Conservation (phyloP, 2,329 filamentous ascomycete species). For the Ascochyta viciae-villosae region DNA sequence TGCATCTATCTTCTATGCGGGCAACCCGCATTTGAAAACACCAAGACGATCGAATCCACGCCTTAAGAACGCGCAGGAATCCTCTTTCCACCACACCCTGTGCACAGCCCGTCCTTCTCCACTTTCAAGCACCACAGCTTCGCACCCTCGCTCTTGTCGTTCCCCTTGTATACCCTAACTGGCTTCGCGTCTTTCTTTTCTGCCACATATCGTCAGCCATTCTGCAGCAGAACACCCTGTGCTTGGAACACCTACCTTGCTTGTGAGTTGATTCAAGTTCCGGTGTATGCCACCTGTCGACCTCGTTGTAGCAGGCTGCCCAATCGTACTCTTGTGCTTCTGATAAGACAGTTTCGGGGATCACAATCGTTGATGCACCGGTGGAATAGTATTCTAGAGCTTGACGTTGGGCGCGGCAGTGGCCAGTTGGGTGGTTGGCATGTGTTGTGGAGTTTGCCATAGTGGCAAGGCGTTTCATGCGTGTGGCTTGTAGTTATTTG, state of each 20-base stretch:
- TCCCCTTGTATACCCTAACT: conserved; percentile 6
- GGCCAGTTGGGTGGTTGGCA: conserved; percentile 19
- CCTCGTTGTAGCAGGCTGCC: conserved; percentile 19
- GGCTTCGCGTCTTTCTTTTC: conserved; percentile 1
- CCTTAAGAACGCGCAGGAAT: not conserved
- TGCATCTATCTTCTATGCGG: not conserved
- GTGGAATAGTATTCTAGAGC: conserved; percentile 27
- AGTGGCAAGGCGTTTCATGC: not conserved
- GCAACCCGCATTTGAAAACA: not conserved
- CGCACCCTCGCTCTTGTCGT: conserved; percentile 1
- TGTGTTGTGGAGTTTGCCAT: not conserved
- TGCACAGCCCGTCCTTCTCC: conserved; percentile 10
- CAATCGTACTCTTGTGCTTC: conserved; percentile 28
- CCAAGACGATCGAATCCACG: no score
- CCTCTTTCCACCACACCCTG: conserved; percentile 11
- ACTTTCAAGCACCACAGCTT: conserved; percentile 12
- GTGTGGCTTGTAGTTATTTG: not conserved
- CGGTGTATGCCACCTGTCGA: conserved; percentile 12
- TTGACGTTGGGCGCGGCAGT: conserved; percentile 36
- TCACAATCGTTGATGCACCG: conserved; percentile 28
- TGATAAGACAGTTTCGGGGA: conserved; percentile 22
- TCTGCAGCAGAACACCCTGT: not conserved
- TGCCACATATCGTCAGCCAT: not conserved
- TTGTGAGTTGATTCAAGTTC: conserved; percentile 7
- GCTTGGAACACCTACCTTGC: conserved; percentile 1